phyloP scores from a whole-genome alignment of 2,329 filamentous ascomycete species.

The Aspergillus latus region DNA sequence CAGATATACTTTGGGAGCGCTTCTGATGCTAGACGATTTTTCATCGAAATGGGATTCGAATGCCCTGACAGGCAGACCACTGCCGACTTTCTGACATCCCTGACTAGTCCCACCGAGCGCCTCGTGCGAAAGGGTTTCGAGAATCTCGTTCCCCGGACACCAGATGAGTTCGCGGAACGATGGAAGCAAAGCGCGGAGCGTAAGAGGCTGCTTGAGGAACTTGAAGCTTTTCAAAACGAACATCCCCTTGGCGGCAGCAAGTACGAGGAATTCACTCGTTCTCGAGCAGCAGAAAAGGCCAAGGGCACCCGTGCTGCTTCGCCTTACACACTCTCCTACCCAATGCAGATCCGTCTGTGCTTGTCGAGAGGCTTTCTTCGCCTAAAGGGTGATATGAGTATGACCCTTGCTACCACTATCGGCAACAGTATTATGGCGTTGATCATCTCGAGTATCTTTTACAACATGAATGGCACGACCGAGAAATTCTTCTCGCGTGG shows the following conservation, averaged over 20 bases:
- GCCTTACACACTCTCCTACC: slow-evolving; percentile 77
- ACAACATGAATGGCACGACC: slow-evolving; percentile 65
- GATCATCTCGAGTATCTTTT: slow-evolving; percentile 77
- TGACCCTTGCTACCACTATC: slow-evolving; percentile 63
- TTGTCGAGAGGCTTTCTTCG: slow-evolving; percentile 75
- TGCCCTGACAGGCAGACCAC: slow-evolving; percentile 68
- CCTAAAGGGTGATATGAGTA: slow-evolving; percentile 69
- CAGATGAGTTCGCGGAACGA: slow-evolving; percentile 63
- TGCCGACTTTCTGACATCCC: slow-evolving; percentile 67
- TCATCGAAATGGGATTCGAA: slow-evolving; percentile 66
- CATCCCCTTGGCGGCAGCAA: slow-evolving; percentile 38
- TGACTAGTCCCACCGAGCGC: slow-evolving; percentile 64
- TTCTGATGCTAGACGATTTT: slow-evolving; percentile 60
- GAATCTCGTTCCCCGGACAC: slow-evolving; percentile 61
- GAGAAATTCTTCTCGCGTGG: slow-evolving; percentile 74
- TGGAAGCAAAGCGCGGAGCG: slow-evolving; percentile 56
- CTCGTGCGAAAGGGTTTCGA: slow-evolving; percentile 59
- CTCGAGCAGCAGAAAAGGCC: slow-evolving; percentile 42
- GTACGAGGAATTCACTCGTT: slow-evolving; percentile 38
- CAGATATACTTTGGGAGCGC: slow-evolving; percentile 73
- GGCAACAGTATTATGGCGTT: slow-evolving; percentile 73
- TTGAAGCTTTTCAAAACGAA: slow-evolving; percentile 39
- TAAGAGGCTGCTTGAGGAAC: slow-evolving; percentile 38
- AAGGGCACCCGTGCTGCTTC: slow-evolving; percentile 60
- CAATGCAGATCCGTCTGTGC: slow-evolving; percentile 73